Evolutionary conservation across 352 stramenopile species (phyloP).

Genomic region (Phytophthora idaei): DNA sequence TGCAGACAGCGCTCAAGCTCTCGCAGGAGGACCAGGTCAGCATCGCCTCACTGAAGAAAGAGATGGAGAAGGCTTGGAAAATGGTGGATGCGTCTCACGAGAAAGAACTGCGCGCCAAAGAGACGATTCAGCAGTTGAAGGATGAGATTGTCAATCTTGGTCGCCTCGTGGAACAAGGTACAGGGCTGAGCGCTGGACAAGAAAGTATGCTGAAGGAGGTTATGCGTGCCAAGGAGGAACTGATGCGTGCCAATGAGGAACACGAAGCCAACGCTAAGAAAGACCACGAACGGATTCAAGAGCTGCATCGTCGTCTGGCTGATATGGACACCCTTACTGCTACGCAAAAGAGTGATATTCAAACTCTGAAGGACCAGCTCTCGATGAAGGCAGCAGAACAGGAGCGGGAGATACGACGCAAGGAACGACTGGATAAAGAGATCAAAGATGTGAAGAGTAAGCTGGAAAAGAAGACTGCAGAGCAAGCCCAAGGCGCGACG

Average conservation of each 20-base stretch:
- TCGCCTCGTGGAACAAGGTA: constrained; percentile 95
- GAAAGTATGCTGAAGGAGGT: constrained; percentile 94
- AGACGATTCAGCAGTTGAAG: constrained; percentile 95
- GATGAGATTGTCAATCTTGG: constrained; percentile 96
- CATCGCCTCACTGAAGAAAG: constrained; percentile 94
- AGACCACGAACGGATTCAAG: constrained; percentile 81
- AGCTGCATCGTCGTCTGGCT: constrained; percentile 69
- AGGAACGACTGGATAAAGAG: constrained; percentile 93
- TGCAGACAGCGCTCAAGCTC: constrained; percentile 95
- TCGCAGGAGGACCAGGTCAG: constrained; percentile 94
- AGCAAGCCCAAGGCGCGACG: constrained; percentile 51
- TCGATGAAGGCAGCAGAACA: constrained; percentile 88
- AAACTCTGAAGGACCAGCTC: constrained; percentile 88
- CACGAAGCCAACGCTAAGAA: constrained; percentile 82
- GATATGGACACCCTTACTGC: constrained; percentile 67
- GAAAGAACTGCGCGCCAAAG: constrained; percentile 94
- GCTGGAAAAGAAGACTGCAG: constrained; percentile 84
- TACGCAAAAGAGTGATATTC: constrained; percentile 74
- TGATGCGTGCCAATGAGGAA: constrained; percentile 88
- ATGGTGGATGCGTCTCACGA: constrained; percentile 95
- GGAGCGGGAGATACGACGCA: constrained; percentile 85
- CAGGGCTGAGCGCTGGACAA: constrained; percentile 90
- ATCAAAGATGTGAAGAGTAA: constrained; percentile 90
- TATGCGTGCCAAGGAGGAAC: constrained; percentile 89
- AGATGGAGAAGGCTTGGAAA: constrained; percentile 96